Evolutionary conservation across 2,329 filamentous ascomycete species (phyloP).

Genomic region (Colletotrichum karsti): DNA sequence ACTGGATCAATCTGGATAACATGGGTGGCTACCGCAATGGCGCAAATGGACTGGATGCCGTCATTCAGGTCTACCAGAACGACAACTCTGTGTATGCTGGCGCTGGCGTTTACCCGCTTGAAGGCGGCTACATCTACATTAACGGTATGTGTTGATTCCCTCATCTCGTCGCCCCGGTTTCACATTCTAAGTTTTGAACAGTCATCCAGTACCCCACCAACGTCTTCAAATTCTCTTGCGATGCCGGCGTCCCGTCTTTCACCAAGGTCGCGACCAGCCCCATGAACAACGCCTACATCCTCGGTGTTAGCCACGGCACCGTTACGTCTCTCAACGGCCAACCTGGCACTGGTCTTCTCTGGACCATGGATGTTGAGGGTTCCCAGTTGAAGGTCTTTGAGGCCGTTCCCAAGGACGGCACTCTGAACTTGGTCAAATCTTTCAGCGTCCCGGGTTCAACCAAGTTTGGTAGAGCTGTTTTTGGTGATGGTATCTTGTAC

Average conservation of each 20-base stretch:
- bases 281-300: conserved; percentile 57
- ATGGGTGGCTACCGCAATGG: conserved; percentile 50
- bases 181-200: background rate
- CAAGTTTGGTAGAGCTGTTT: conserved; percentile 67
- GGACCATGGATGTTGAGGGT: conserved; percentile 65
- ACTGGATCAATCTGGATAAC: conserved; percentile 51
- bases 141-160: conserved; percentile 35
- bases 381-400: conserved; percentile 61
- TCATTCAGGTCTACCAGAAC: conserved; percentile 54
- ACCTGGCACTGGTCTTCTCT: conserved; percentile 63
- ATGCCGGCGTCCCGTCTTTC: conserved; percentile 58
- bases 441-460: conserved; percentile 60
- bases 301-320: conserved; percentile 66
- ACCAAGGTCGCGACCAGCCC: conserved; percentile 60
- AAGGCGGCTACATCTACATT: conserved; percentile 59
- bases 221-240: conserved; percentile 66
- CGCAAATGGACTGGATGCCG: conserved; percentile 45
- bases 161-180: accelerated
- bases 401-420: conserved; percentile 55
- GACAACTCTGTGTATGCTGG: conserved; percentile 56
- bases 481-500: conserved; percentile 64
- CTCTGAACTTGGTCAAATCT: conserved; percentile 55
- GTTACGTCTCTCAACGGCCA: conserved; percentile 63
- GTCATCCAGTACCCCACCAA: conserved; percentile 63
- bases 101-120: conserved; percentile 55